These are phyloP conservation scores for Nissolia schottii DNA, from an alignment of 306 rosid species.

Conservation along the genomic window DNA sequence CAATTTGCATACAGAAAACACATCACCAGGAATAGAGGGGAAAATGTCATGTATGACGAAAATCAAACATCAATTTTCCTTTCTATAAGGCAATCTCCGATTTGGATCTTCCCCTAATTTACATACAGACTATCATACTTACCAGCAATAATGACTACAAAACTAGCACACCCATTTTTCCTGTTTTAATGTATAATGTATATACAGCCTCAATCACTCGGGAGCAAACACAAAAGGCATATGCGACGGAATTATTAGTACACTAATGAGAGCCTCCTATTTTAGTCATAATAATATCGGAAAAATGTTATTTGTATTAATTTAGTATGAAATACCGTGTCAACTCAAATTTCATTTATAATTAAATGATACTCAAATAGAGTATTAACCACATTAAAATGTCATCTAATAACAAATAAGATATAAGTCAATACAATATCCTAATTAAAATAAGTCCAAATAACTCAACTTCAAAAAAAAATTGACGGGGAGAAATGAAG, in stretches of 20 bases:
- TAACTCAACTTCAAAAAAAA: background rate
- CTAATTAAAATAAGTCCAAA: too few species aligned
- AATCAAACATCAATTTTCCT: background rate
- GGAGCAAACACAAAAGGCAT: background rate
- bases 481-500: background rate
- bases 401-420: too few species aligned
- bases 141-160: too few species aligned
- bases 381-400: too few species aligned
- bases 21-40: background rate
- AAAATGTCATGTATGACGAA: background rate
- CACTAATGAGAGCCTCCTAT: background rate
- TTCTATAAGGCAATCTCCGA: background rate
- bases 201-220: background rate
- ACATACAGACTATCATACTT: background rate
- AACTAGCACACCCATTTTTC: background rate
- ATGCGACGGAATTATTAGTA: background rate
- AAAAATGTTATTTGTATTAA: too few species aligned
- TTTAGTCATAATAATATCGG: conserved; percentile 1
- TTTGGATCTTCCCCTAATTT: background rate
- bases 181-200: too few species aligned
- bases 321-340: too few species aligned
- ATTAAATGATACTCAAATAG: too few species aligned
- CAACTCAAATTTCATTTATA: too few species aligned
- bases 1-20: conserved; percentile 12
- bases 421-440: too few species aligned